These are phyloP conservation scores for Mycena pura DNA, from an alignment of 768 basidiomycete genomes.

Conservation along the genomic window DNA sequence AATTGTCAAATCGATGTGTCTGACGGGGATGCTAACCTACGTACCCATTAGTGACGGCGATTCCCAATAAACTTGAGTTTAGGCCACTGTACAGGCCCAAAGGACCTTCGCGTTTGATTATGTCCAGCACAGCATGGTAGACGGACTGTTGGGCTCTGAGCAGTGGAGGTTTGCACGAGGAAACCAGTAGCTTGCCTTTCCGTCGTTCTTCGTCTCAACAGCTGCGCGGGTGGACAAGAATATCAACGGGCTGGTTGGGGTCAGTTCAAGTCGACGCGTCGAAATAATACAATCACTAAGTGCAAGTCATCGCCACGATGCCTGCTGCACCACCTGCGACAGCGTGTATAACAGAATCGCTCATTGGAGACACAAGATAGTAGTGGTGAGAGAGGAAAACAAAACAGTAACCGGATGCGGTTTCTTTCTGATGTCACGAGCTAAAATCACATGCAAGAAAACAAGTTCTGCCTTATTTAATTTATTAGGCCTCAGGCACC, in stretches of 20 bases:
- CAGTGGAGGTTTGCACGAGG: slow-evolving; percentile 11
- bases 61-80: slow-evolving; percentile 83
- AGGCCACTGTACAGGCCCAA: slow-evolving; percentile 88
- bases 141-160: slow-evolving; percentile 54
- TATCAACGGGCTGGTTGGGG: slow-evolving; percentile 77
- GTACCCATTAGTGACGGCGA: slow-evolving; percentile 92
- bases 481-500: too few species aligned
- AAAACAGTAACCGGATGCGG: background rate
- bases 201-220: slow-evolving; percentile 81
- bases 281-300: slow-evolving; percentile 62
- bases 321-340: slow-evolving; percentile 91
- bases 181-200: slow-evolving; percentile 58
- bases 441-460: too few species aligned
- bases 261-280: slow-evolving; percentile 14
- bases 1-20: background rate
- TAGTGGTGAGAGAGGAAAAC: background rate
- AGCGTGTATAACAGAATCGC: slow-evolving; percentile 86
- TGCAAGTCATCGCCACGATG: slow-evolving; percentile 87
- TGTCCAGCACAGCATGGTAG: slow-evolving; percentile 72
- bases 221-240: slow-evolving; percentile 93
- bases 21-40: slow-evolving; percentile 24
- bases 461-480: too few species aligned
- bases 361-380: slow-evolving; percentile 44
- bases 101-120: slow-evolving; percentile 85
- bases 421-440: too few species aligned